Evolutionary conservation across 352 stramenopile genomes (phyloP).

Genomic region (Globisporangium spinosum): DNA sequence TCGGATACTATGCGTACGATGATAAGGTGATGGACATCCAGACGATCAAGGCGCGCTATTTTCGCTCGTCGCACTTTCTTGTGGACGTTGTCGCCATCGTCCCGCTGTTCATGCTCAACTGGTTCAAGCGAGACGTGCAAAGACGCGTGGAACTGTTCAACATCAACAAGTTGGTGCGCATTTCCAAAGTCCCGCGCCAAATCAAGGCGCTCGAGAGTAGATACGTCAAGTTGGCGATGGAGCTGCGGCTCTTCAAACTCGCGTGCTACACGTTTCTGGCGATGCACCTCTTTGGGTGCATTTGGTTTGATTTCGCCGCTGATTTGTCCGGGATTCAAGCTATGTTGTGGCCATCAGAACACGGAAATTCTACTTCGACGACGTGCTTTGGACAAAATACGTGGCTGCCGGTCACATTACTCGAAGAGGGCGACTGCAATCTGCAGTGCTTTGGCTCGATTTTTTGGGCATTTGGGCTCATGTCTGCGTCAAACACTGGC

Average conservation of each 20-base stretch:
- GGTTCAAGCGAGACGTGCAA: slow-evolving; percentile 6
- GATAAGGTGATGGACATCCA: slow-evolving; percentile 60
- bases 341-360: background rate
- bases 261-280: slow-evolving; percentile 56
- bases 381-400: slow-evolving; percentile 27
- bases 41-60: slow-evolving; percentile 39
- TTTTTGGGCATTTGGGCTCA: slow-evolving; percentile 55
- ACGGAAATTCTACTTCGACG: background rate
- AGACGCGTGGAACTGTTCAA: slow-evolving; percentile 40
- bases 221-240: slow-evolving; percentile 47
- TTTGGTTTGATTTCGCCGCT: slow-evolving; percentile 61
- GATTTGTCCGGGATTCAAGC: slow-evolving; percentile 39
- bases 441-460: slow-evolving; percentile 47
- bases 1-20: slow-evolving; percentile 60
- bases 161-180: slow-evolving; percentile 51
- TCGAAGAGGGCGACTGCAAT: slow-evolving; percentile 22
- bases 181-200: slow-evolving; percentile 46
- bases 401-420: slow-evolving; percentile 26
- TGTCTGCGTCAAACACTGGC: slow-evolving; percentile 52
- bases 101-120: slow-evolving; percentile 47
- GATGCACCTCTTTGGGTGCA: slow-evolving; percentile 49
- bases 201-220: slow-evolving; percentile 45
- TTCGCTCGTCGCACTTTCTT: slow-evolving; percentile 33
- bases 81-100: slow-evolving; percentile 44
- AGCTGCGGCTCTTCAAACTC: slow-evolving; percentile 49